These are phyloP conservation scores for Kandelia obovata DNA, from an alignment of 345 rosid genomes.

Conservation along the genomic window DNA sequence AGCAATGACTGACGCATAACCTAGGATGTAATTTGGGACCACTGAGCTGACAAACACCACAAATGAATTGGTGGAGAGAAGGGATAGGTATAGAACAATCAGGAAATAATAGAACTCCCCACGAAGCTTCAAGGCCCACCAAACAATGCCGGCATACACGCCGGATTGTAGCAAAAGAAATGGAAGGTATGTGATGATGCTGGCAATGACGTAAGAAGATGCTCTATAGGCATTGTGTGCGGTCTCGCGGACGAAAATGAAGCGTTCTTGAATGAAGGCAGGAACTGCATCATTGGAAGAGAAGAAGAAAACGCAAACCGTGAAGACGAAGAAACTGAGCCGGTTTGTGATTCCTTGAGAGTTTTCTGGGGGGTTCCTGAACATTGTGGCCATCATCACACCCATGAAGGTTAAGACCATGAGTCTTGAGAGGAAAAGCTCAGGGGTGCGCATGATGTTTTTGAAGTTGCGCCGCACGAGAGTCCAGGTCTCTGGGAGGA, in stretches of 20 bases:
- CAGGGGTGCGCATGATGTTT: conserved; percentile 60
- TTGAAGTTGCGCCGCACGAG: conserved; percentile 66
- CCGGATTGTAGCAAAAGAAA: conserved; percentile 52
- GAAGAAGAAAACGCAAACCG: conserved; percentile 64
- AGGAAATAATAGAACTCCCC: conserved; percentile 52
- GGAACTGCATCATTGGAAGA: conserved; percentile 72
- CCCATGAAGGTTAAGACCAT: conserved; percentile 65
- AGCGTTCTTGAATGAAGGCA: conserved; percentile 69
- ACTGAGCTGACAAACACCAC: conserved; percentile 70
- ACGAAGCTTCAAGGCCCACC: conserved; percentile 46
- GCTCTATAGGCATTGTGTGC: conserved; percentile 67
- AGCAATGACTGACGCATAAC: conserved; percentile 62
- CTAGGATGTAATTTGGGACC: conserved; percentile 62
- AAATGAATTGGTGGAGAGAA: conserved; percentile 65
- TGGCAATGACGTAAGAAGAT: conserved; percentile 58
- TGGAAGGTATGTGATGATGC: conserved; percentile 57
- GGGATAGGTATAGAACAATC: conserved; percentile 50
- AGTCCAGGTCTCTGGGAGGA: conserved; percentile 52
- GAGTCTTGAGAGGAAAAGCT: conserved; percentile 66
- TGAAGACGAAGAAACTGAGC: conserved; percentile 62
- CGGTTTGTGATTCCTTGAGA: conserved; percentile 57
- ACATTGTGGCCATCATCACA: conserved; percentile 73
- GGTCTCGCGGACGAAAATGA: conserved; percentile 39
- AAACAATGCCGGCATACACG: conserved; percentile 54
- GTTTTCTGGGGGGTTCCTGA: conserved; percentile 38